These are phyloP conservation scores for Schrenkiella parvula DNA, from an alignment of 345 rosid species.

Conservation along the genomic window DNA sequence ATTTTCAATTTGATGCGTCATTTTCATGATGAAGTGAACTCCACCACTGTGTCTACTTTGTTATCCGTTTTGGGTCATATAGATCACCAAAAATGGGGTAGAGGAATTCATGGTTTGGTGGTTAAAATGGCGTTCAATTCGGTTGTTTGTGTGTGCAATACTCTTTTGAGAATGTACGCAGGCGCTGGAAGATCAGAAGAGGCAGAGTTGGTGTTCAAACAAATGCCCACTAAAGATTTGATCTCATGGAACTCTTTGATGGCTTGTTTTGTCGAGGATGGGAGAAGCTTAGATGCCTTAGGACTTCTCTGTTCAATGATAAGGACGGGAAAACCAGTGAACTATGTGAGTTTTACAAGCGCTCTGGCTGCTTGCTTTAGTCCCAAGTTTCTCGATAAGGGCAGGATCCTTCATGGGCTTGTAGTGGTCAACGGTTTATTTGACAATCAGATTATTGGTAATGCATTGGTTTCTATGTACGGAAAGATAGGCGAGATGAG, in stretches of 20 bases:
- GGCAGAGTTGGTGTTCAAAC: slow-evolving; percentile 58
- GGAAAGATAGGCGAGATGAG: slow-evolving; percentile 55
- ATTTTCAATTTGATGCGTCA: slow-evolving; percentile 54
- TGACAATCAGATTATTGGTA: slow-evolving; percentile 60
- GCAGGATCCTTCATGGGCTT: slow-evolving; percentile 68
- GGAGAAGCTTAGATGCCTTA: slow-evolving; percentile 54
- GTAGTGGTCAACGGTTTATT: slow-evolving; percentile 43
- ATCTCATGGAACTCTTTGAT: slow-evolving; percentile 84
- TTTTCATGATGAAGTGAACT: slow-evolving; percentile 46
- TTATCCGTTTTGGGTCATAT: slow-evolving; percentile 54
- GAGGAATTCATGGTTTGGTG: slow-evolving; percentile 64
- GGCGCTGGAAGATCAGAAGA: slow-evolving; percentile 54
- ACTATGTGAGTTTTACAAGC: slow-evolving; percentile 72
- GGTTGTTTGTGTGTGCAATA: slow-evolving; percentile 54
- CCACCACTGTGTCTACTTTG: slow-evolving; percentile 65
- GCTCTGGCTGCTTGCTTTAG: slow-evolving; percentile 69
- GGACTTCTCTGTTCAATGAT: slow-evolving; percentile 45
- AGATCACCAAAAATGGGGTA: slow-evolving; percentile 63
- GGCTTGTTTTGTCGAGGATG: slow-evolving; percentile 54
- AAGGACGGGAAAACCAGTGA: slow-evolving; percentile 28
- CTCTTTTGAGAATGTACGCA: slow-evolving; percentile 68
- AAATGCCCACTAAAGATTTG: slow-evolving; percentile 62
- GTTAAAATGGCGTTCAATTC: slow-evolving; percentile 52
- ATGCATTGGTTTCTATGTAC: slow-evolving; percentile 69
- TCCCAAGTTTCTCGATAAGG: slow-evolving; percentile 41